Base-by-base conservation (phyloP, 176 grass and related monocot species). In the Oryza officinalis region DNA sequence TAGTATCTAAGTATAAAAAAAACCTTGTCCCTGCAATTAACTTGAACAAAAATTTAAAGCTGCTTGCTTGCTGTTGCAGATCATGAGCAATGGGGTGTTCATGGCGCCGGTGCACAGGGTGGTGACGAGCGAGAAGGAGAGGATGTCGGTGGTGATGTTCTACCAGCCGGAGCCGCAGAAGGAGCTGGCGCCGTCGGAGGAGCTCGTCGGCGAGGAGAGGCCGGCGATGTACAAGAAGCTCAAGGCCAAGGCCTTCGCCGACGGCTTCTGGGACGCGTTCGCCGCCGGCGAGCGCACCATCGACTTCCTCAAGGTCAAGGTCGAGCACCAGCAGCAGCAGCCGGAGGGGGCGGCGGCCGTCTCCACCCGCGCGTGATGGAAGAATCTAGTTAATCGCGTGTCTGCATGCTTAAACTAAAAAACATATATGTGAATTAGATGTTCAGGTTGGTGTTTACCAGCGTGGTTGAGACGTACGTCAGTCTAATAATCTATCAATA, bases 61-160 rank as follows among this genome's bases (percentile, higher is more conserved):
- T 35, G 33, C 33, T 35, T 35, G 47, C 47, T 49, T 17, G 46
- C 0, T 50, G 47, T 11, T 2, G 64, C 27, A 74, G 50, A 60
- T 76, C 7, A 35, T 14, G 30, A 61, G 30, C 74, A 60, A 76
- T 23, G 50, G 73, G 4, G 22, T 59, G 5, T 76, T 76, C 18
- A 76, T 23, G 49, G 32, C 49, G 20, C 30, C 31, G 27, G 27
- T 59, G 30, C 73, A 76, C 10, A 32, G 73, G 28, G 50, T 76
- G 31, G 28, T 76, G 30, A 23, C 73, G 20, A 76, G n/a, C 13
- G 73, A 50, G 6, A 68, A 13, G 52, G 77, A 92, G 76, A 61
- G 91, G 59, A 80, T 87, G 28, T 78, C 91, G 57, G 40, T 85
- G 1, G 87, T 66, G 9, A 12, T 87, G 27, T 89, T 92, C 63